phyloP scores from a whole-genome alignment of 805 yeast genomes.

The Metschnikowia lunata region DNA sequence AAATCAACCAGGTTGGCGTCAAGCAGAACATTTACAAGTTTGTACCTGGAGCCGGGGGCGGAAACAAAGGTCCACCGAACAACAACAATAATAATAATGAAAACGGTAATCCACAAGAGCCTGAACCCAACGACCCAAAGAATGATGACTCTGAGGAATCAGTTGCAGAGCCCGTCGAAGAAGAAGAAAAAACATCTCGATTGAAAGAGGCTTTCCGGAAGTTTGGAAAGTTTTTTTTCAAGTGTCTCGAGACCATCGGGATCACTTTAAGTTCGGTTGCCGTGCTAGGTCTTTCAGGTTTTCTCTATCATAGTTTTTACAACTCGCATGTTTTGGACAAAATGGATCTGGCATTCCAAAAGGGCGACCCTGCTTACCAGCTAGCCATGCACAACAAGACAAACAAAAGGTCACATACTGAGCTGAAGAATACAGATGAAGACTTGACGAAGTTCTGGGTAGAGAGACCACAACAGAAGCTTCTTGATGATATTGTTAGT shows the following conservation, averaged over 20 bases:
- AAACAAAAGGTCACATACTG: conserved; percentile 20
- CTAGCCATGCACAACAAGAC: conserved; percentile 50
- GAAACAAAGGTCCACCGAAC: conserved; percentile 1
- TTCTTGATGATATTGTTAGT: conserved; percentile 58
- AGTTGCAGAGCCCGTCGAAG: conserved; percentile 7
- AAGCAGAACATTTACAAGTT: neutral
- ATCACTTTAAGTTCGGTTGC: conserved; percentile 66
- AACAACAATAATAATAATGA: conserved; percentile 3
- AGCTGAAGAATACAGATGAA: conserved; percentile 15
- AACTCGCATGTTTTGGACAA: conserved; percentile 55
- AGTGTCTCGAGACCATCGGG: conserved; percentile 62
- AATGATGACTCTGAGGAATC: conserved; percentile 1
- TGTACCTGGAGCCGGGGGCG: neutral
- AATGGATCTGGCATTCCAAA: conserved; percentile 62
- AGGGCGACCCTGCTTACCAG: conserved; percentile 62
- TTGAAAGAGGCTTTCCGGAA: conserved; percentile 19
- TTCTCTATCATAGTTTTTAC: conserved; percentile 63
- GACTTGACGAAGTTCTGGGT: conserved; percentile 52
- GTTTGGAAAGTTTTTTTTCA: conserved; percentile 27
- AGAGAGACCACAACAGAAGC: conserved; percentile 60
- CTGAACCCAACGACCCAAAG: neutral
- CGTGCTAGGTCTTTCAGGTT: conserved; percentile 68
- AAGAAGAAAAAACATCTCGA: conserved; percentile 14
- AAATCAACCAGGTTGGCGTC: conserved; percentile 3
- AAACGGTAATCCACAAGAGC: conserved; percentile 13